A percentile compares a stretch with the other conserved stretches of the same genome.
Conservation (phyloP, 2,329 filamentous ascomycete genomes). For the Diplodia corticola region DNA sequence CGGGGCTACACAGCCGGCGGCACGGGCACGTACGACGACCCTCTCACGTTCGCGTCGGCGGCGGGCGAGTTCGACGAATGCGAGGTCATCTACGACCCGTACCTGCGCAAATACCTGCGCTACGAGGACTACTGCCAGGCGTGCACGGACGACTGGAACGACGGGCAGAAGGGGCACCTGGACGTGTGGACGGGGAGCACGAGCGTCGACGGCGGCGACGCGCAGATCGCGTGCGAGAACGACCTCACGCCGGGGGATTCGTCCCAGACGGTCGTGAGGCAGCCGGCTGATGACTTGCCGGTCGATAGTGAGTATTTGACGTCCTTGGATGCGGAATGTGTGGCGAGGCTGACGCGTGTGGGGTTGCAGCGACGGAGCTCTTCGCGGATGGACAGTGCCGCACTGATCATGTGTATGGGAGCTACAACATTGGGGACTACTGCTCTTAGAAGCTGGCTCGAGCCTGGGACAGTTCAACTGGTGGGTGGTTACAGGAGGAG, state of each 20-base stretch:
- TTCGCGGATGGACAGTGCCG: too few species aligned
- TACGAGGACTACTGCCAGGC: conserved; percentile 40
- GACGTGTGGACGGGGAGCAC: conserved; percentile 31
- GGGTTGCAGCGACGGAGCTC: too few species aligned
- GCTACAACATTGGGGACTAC: too few species aligned
- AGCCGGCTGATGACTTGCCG: not conserved
- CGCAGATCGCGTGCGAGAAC: conserved; percentile 31
- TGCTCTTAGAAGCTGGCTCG: too few species aligned
- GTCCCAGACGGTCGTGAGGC: not conserved
- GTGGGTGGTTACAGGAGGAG: too few species aligned
- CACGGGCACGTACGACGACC: conserved; percentile 45
- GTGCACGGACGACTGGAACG: conserved; percentile 31
- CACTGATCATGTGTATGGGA: too few species aligned
- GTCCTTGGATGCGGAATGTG: too few species aligned
- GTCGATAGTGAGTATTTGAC: not conserved
- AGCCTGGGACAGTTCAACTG: too few species aligned
- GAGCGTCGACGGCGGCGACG: conserved; percentile 26
- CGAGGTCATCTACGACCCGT: conserved; percentile 49
- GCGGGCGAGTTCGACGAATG: conserved; percentile 44
- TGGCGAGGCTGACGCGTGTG: too few species aligned
- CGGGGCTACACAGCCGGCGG: conserved; percentile 42
- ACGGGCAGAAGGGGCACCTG: conserved; percentile 26
- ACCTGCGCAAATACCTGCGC: conserved; percentile 47
- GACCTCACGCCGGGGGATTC: conserved; percentile 26
- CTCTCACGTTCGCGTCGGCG: conserved; percentile 47